These are phyloP conservation scores for Glycine tomentella DNA, from an alignment of 306 rosid genomes.

Conservation along the genomic window DNA sequence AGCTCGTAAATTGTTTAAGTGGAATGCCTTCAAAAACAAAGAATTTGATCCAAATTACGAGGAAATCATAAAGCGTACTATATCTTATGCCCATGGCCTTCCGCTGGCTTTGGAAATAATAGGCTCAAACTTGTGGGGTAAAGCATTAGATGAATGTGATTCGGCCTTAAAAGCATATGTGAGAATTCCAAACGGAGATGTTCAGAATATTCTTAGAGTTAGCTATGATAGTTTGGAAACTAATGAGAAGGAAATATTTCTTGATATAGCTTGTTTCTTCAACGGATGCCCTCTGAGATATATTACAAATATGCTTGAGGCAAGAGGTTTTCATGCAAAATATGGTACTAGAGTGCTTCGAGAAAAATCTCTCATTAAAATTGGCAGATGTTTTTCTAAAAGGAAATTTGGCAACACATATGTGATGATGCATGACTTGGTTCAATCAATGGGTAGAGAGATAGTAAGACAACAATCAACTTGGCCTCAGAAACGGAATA, in stretches of 20 bases:
- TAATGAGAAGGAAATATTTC: constrained; percentile 29
- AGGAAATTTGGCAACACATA: too few species aligned
- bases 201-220: not conserved
- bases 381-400: too few species aligned
- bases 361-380: constrained; percentile 7
- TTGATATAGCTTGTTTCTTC: constrained; percentile 46
- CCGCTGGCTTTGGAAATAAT: constrained; percentile 24
- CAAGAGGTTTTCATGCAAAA: constrained; percentile 29
- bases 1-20: constrained; percentile 31
- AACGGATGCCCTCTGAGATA: not conserved
- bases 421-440: constrained; percentile 7
- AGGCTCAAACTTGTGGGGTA: constrained; percentile 22
- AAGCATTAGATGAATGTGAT: constrained; percentile 16
- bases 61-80: not conserved
- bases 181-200: not conserved
- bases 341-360: not conserved
- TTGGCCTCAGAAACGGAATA: not conserved
- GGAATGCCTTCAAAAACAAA: constrained; percentile 31
- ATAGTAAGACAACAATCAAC: not conserved
- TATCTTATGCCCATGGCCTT: not conserved
- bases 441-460: constrained; percentile 13
- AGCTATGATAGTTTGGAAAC: constrained; percentile 34
- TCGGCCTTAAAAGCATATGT: not conserved
- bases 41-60: not conserved
- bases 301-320: not conserved